Conservation (phyloP, 306 rosid species). For the Mimosa bimucronata region DNA sequence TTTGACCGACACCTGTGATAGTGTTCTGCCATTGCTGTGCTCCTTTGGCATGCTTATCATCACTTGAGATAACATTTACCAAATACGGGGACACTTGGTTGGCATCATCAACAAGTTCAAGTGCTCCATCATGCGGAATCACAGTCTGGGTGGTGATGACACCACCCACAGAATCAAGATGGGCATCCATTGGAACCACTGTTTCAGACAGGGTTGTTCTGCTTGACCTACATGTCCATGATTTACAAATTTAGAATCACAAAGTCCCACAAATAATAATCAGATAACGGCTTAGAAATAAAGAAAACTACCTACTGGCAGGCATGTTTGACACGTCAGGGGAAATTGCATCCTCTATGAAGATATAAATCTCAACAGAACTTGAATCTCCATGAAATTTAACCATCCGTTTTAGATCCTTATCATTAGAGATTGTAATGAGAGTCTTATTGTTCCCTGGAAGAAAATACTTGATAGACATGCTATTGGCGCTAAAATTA, state of each 20-base stretch:
- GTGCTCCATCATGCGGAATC: conserved; percentile 49
- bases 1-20: conserved; percentile 92
- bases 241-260: conserved; percentile 32
- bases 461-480: conserved; percentile 84
- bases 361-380: conserved; percentile 69
- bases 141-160: conserved; percentile 44
- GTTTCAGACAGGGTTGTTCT: conserved; percentile 96
- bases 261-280: conserved; percentile 29
- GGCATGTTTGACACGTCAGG: conserved; percentile 80
- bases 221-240: conserved; percentile 75
- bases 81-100: conserved; percentile 59
- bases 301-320: conserved; percentile 88
- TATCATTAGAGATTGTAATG: conserved; percentile 92
- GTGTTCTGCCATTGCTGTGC: conserved; percentile 96
- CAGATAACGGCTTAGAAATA: conserved; percentile 39
- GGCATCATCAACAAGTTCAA: conserved; percentile 56
- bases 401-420: conserved; percentile 88
- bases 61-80: conserved; percentile 45
- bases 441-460: conserved; percentile 91
- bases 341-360: conserved; percentile 62
- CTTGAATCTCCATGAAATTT: conserved; percentile 71
- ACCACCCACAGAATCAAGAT: conserved; percentile 44
- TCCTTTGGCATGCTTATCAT: conserved; percentile 75
- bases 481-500: conserved; percentile 48
- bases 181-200: conserved; percentile 58